Evolutionary conservation across 2,329 filamentous ascomycete genomes (phyloP).

Genomic region (Paramyrothecium sp.): DNA sequence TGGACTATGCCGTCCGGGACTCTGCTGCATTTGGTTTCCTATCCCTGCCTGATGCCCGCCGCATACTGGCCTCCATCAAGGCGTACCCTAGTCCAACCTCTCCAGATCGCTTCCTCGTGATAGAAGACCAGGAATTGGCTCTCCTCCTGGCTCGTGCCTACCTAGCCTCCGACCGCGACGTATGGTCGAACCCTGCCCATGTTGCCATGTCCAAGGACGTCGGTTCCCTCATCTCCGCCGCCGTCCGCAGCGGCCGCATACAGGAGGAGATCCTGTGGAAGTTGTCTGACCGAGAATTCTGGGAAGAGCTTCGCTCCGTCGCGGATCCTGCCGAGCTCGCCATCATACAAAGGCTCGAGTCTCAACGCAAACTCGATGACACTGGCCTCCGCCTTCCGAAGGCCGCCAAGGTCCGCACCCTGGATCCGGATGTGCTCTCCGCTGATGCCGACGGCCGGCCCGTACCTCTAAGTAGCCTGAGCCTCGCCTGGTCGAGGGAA

Average conservation of each 20-base stretch:
- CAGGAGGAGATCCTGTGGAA: neutral
- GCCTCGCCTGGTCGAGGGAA: neutral
- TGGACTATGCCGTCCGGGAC: constrained; percentile 37
- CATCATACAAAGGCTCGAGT: neutral
- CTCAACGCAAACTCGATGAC: neutral
- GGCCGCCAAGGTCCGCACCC: neutral
- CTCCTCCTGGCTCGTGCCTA: constrained; percentile 30
- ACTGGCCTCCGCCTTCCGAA: neutral
- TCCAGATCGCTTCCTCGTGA: constrained; percentile 26
- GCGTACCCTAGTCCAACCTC: constrained; percentile 24
- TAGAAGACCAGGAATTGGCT: constrained; percentile 24
- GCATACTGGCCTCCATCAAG: constrained; percentile 21
- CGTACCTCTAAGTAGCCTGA: neutral
- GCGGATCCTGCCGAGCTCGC: neutral
- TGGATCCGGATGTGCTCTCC: neutral
- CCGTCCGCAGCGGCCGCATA: constrained; percentile 9
- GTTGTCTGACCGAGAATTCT: neutral
- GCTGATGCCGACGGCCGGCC: neutral
- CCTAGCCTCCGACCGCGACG: constrained; percentile 27
- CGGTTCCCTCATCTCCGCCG: constrained; percentile 28
- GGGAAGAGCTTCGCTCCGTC: neutral
- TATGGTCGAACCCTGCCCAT: constrained; percentile 36
- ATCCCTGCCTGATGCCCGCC: constrained; percentile 21
- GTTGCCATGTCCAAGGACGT: constrained; percentile 30
- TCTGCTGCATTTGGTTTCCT: constrained; percentile 28